Evolutionary conservation across 495 filamentous ascomycete genomes (phyloP).

Genomic region (Neurospora sp.): DNA sequence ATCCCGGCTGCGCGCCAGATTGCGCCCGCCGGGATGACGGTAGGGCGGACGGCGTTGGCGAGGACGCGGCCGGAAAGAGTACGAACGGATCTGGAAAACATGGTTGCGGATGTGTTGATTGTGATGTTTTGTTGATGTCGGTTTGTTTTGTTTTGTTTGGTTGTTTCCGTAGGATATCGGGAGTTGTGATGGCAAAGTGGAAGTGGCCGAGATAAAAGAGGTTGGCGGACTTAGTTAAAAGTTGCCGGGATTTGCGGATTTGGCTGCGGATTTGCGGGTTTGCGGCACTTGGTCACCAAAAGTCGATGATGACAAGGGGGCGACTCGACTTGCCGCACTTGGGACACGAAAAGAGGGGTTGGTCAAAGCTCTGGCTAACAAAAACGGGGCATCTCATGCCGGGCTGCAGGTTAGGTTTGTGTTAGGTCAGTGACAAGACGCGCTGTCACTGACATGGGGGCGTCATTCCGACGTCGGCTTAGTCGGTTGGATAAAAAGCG

Average conservation of each 20-base stretch:
- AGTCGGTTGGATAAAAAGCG: conserved; percentile 1
- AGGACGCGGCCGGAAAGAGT: conserved; percentile 18
- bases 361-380: conserved; percentile 17
- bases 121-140: neutral
- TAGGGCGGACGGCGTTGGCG: conserved; percentile 12
- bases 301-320: conserved; percentile 21
- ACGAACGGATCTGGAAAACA: conserved; percentile 28
- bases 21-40: conserved; percentile 18
- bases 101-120: conserved; percentile 9
- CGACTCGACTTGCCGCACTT: conserved; percentile 19
- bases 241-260: conserved; percentile 11
- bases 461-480: conserved; percentile 25
- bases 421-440: conserved; percentile 5
- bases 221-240: conserved; percentile 11
- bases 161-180: neutral
- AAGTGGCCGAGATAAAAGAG: neutral
- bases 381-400: neutral
- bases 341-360: neutral
- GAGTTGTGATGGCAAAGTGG: conserved; percentile 1
- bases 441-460: neutral
- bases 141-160: neutral
- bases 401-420: neutral
- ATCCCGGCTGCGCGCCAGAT: too few relatives aligned
- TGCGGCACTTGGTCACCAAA: conserved; percentile 18
- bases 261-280: neutral